Conservation (phyloP, 1,284 basidiomycete species). For the Pseudozyma thailandica region DNA sequence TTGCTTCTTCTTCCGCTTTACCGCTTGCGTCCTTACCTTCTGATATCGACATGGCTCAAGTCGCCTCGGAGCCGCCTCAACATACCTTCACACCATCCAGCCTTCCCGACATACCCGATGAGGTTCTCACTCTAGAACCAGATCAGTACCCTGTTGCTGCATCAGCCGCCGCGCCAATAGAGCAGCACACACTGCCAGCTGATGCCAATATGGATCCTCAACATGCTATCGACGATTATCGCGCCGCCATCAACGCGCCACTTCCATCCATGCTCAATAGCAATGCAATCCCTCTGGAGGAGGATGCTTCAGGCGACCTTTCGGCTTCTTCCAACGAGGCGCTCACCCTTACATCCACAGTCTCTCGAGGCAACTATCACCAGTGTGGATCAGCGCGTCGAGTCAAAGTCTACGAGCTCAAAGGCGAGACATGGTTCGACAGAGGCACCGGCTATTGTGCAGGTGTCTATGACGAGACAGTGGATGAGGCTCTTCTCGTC, state of each 20-base stretch:
- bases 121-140: slow-evolving; percentile 22
- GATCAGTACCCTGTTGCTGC: slow-evolving; percentile 14
- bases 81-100: slow-evolving; percentile 21
- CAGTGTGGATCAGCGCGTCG: slow-evolving; percentile 66
- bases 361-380: slow-evolving; percentile 62
- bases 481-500: slow-evolving; percentile 65
- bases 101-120: slow-evolving; percentile 43
- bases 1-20: slow-evolving; percentile 9
- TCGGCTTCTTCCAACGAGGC: slow-evolving; percentile 47
- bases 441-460: slow-evolving; percentile 67
- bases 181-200: slow-evolving; percentile 5
- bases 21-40: slow-evolving; percentile 1
- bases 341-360: slow-evolving; percentile 59
- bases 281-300: slow-evolving; percentile 42
- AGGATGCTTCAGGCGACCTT: slow-evolving; percentile 45
- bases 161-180: slow-evolving; percentile 14
- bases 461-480: slow-evolving; percentile 65
- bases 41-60: slow-evolving; percentile 7
- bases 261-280: slow-evolving; percentile 52
- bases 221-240: slow-evolving; percentile 30
- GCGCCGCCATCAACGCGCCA: slow-evolving; percentile 26
- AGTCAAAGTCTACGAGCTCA: slow-evolving; percentile 66
- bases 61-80: slow-evolving; percentile 15
- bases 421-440: slow-evolving; percentile 65
- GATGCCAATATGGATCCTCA: slow-evolving; percentile 24